Base-by-base conservation (phyloP, 495 filamentous ascomycete genomes). In the Penicillium silybi region DNA sequence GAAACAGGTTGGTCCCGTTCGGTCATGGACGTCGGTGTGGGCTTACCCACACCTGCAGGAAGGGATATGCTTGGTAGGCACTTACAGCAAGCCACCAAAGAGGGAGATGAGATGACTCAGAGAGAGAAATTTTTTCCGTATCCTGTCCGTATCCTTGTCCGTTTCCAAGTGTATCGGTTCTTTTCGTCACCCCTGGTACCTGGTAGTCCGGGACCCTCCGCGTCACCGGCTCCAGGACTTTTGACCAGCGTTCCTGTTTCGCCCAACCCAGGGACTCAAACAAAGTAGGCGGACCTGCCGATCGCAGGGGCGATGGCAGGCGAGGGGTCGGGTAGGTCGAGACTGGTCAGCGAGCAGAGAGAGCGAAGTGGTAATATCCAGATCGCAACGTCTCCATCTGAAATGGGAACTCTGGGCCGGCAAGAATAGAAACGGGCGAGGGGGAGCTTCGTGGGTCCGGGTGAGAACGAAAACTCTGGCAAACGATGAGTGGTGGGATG, bases 251-350 rank as follows among this genome's bases (percentile, higher is more conserved):
- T 43, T 22, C 2, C 47, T 50, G 23, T 27, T 27, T 41, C 48
- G 44, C 56, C 56, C 53, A 59, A 56, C 53, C 52, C 56, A 34
- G 32, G 40, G 38, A 38, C 52, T 35, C 44, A 35, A 41, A 50
- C 38, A 50, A 44, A 50, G 59, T 53, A 56, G 42, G 48, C 52
- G 58, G 50, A 62, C 59, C 59, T 60, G 62, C 63, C 63, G 60
- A 65, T 65, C 63, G 60, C 60, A 49, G 43, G 49, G 54, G 62
- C 62, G 62, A 64, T 61, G 62, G 62, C 62, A 57, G 62, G 54
- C 40, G 37, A 43, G 26, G 40, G 46, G 38, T 17, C 20, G 19
- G 41, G 41, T 17, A 35, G 34, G 29, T 39, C 42, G 41, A 48
- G 47, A 44, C 50, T 49, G 56, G 60, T 65, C 63, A 63, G 56